Evolutionary conservation across 495 filamentous ascomycete species (phyloP), one percentile per base, ranked within the genome.

Genomic region (Monascus purpureus): DNA sequence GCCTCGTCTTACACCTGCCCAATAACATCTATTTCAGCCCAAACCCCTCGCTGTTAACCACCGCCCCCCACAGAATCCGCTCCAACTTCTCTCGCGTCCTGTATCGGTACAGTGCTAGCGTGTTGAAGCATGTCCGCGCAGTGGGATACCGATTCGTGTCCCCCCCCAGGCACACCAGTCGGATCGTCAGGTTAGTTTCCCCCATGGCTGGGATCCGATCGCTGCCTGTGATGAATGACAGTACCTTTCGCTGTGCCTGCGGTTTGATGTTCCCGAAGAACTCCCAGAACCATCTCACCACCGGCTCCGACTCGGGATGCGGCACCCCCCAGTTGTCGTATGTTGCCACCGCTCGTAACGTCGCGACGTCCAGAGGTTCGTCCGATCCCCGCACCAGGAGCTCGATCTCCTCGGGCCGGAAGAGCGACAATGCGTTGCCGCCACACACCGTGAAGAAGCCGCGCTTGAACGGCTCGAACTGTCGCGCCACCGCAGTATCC

Each of bases 351-450:
- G 74, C 82, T 31, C 71, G 72, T 8, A 95, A 60, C 15, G 79
- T 75, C 2, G 61, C 61, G 28, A 95, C 75, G 41, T 94, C 86
- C 2, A 94, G 66, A 23, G 75, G 49, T 40, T 88, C 83, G 32
- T 88, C 83, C n/a, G 82, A 88, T 14, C 87, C 87, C 25, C 88
- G 75, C 9, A 95, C 68, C 2, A 94, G 68, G 3, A 93, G 65
- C 47, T 95, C 87, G 38, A 95, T 92, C 50, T 95, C 87, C 52
- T 95, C 87, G 2, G 87, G 80, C n/a, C 84, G 73, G 50, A 95
- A 94, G 8, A 95, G 67, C 2, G 80, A 83, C 14, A 93, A 61
- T 11, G 86, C 87, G 50, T 93, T 93, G 14, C 86, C 83, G 18
- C 80, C 82, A 49, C 85, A 93, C 24, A 95, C 85, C 2, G 81